Evolutionary conservation across 1,284 basidiomycete genomes (phyloP).

Genomic region (Malassezia japonica): DNA sequence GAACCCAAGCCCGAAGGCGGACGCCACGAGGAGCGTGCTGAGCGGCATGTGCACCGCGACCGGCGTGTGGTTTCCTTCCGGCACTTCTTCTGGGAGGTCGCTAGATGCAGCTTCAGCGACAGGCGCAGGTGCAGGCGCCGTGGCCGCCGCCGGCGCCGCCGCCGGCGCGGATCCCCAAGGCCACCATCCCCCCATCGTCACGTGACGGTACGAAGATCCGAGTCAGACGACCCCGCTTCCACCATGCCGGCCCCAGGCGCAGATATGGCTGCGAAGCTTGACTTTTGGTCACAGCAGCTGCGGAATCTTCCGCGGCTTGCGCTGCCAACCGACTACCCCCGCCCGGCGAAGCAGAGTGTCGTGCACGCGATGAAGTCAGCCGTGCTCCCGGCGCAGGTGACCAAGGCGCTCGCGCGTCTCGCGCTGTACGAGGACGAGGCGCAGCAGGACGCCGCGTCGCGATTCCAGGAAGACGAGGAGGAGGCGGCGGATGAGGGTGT

Average conservation of each 20-base stretch:
- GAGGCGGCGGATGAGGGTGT: slow-evolving; percentile 49
- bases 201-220: slow-evolving; percentile 1
- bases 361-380: slow-evolving; percentile 42
- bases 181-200: neutral
- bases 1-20: slow-evolving; percentile 32
- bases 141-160: neutral
- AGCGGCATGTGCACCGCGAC: slow-evolving; percentile 6
- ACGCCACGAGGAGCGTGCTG: slow-evolving; percentile 12
- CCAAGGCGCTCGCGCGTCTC: slow-evolving; percentile 37
- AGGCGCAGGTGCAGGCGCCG: no score
- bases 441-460: slow-evolving; percentile 17
- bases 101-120: no score
- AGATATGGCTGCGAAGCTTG: neutral
- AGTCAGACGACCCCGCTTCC: no score
- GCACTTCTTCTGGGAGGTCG: no score
- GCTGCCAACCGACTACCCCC: slow-evolving; percentile 90
- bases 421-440: slow-evolving; percentile 59
- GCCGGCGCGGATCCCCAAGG: neutral
- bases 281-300: slow-evolving; percentile 48
- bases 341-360: slow-evolving; percentile 55
- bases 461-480: slow-evolving; percentile 19
- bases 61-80: no score
- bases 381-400: slow-evolving; percentile 24
- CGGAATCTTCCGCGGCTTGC: slow-evolving; percentile 72
- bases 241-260: neutral